Percentiles rank a stretch among this genome's conserved stretches.
Conservation (phyloP, 2,329 filamentous ascomycete genomes). For the Venturia oleaginea region DNA sequence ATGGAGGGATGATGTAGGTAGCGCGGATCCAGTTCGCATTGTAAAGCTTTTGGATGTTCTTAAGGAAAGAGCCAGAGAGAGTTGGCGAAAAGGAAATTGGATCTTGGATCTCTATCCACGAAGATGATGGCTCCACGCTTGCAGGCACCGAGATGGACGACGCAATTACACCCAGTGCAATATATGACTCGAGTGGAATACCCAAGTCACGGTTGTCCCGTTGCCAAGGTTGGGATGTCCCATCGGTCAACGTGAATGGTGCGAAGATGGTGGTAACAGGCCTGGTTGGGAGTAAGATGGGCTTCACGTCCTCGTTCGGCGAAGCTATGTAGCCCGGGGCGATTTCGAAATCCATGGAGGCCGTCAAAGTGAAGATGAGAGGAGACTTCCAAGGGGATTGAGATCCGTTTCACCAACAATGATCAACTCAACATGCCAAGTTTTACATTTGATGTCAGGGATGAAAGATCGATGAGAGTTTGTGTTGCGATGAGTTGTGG, state of each 20-base stretch:
- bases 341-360: background rate
- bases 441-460: background rate
- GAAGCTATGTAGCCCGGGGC: background rate
- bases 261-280: background rate
- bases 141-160: background rate
- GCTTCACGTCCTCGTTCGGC: background rate
- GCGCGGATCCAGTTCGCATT: conserved; percentile 28
- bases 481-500: background rate
- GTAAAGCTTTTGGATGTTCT: conserved; percentile 18
- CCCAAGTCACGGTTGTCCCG: background rate
- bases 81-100: background rate
- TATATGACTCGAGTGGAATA: background rate
- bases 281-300: background rate
- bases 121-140: background rate
- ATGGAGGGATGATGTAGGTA: background rate
- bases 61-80: background rate
- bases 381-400: background rate
- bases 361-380: background rate
- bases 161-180: background rate
- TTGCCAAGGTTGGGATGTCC: background rate
- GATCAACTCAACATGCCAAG: background rate
- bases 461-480: background rate
- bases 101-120: conserved; percentile 2
- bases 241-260: background rate
- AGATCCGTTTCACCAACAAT: background rate